Evolutionary conservation across 2,329 filamentous ascomycete genomes (phyloP), one percentile per base, ranked within the genome.

Genomic region (Fusarium pseudoanthophilum): DNA sequence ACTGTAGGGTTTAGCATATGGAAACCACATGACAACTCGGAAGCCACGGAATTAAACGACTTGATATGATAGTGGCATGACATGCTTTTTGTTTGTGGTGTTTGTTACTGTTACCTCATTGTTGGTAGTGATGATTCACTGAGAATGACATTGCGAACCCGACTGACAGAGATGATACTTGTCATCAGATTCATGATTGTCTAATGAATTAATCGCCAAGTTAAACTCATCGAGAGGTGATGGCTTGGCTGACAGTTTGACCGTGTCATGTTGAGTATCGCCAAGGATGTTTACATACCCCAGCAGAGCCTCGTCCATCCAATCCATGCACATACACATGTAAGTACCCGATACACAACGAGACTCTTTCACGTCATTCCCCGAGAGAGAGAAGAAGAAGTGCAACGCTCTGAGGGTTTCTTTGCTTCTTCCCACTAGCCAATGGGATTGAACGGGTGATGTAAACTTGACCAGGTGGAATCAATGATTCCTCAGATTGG

Each of bases 1-100:
- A 69, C 66, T 18, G 71, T 68, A 73, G 71, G 71, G 71, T 64
- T 73, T 43, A 34, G 34, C 11, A 28, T 36, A 46, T 66, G 63
- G 21, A 65, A 60, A 56, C 67, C 71, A 64, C 71, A 71, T 60
- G 71, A 71, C 49, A 51, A 45, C 55, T n/a, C 51, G 57, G 71
- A 73, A 71, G 66, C 49, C 24, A 67, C 70, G 61, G 60, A 36
- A 42, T 66, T 60, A 43, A 37, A 51, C 32, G n/a, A 28, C 28
- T 46, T 26, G 21, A 53, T 34, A 55, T 40, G 65, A 64, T 51
- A 48, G 40, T 73, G 66, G 61, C 45, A 64, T 71, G 71, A 58
- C 67, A 60, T 63, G 56, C n/a, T 59, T 14, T 36, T 43, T 24
- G n/a, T 20, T 37, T 37, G 26, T 55, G 32, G 36, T 42, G 26